A percentile compares a stretch with the other conserved stretches of the same genome.
These are phyloP conservation scores for Acacia melanoxylon DNA, from an alignment of 306 rosid species.

Conservation along the genomic window DNA sequence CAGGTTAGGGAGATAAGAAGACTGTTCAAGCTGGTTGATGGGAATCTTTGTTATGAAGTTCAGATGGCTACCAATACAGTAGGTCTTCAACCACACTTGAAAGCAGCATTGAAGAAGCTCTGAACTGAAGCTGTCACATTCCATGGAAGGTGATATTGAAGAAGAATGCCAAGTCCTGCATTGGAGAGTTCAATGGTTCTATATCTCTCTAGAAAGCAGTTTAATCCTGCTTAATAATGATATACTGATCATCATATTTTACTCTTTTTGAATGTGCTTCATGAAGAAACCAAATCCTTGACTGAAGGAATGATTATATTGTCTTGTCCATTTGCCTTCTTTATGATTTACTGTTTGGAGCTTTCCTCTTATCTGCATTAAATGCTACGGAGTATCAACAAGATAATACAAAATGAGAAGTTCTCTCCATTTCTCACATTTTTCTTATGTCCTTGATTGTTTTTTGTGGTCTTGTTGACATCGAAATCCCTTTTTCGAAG, in stretches of 20 bases:
- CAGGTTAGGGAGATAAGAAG: slow-evolving; percentile 73
- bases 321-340: background rate
- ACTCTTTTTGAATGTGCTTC: background rate
- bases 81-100: slow-evolving; percentile 67
- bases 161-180: background rate
- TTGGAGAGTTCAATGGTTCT: background rate
- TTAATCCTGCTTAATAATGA: background rate
- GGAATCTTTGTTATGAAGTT: slow-evolving; percentile 63
- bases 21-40: slow-evolving; percentile 57
- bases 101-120: slow-evolving; percentile 66
- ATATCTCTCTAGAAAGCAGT: background rate
- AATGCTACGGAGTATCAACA: background rate
- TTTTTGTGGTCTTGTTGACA: background rate
- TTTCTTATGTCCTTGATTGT: background rate
- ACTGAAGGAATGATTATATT: background rate
- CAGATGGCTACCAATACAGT: slow-evolving; percentile 73
- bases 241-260: background rate
- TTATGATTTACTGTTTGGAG: background rate
- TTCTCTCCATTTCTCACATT: background rate
- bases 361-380: background rate
- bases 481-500: background rate
- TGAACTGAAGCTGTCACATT: slow-evolving; percentile 24
- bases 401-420: background rate
- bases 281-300: background rate
- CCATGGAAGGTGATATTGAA: background rate